Evolutionary conservation across 805 yeast species (phyloP).

Genomic region (Nematodospora valgi): DNA sequence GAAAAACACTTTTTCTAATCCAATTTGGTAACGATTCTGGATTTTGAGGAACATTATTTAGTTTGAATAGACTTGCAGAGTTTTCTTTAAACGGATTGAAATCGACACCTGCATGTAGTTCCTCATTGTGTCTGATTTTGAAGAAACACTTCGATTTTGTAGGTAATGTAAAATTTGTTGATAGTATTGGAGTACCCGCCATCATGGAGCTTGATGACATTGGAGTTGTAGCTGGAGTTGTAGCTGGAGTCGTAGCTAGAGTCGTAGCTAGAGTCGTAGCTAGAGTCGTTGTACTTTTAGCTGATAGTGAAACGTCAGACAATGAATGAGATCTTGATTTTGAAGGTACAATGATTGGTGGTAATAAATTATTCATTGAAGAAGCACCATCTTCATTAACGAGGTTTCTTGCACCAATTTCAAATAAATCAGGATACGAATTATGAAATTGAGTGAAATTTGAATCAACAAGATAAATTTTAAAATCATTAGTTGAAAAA

Average conservation of each 20-base stretch:
- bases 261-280: constrained; percentile 9
- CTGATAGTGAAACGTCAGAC: constrained; percentile 12
- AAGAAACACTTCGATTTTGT: too few relatives aligned
- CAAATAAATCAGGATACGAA: constrained; percentile 16
- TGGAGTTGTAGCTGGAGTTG: constrained; percentile 6
- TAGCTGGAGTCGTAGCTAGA: not conserved
- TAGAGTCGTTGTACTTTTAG: too few relatives aligned
- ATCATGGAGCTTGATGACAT: constrained; percentile 3
- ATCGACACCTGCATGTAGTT: constrained; percentile 15
- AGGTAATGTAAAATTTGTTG: constrained; percentile 50
- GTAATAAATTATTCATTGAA: constrained; percentile 4
- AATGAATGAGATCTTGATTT: constrained; percentile 14
- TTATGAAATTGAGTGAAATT: constrained; percentile 38
- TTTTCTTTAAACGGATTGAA: constrained; percentile 6
- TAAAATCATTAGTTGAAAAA: too few relatives aligned
- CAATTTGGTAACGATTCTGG: constrained; percentile 26
- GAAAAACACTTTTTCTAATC: constrained; percentile 16
- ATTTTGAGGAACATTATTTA: constrained; percentile 13
- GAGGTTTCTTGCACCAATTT: too few relatives aligned
- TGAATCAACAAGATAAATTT: constrained; percentile 37
- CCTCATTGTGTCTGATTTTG: constrained; percentile 53
- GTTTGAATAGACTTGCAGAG: constrained; percentile 10
- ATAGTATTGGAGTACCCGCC: constrained; percentile 44
- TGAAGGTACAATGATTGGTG: constrained; percentile 8
- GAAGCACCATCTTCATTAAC: not conserved